Conservation (phyloP, 345 rosid genomes). For the Gossypium stocksii region DNA sequence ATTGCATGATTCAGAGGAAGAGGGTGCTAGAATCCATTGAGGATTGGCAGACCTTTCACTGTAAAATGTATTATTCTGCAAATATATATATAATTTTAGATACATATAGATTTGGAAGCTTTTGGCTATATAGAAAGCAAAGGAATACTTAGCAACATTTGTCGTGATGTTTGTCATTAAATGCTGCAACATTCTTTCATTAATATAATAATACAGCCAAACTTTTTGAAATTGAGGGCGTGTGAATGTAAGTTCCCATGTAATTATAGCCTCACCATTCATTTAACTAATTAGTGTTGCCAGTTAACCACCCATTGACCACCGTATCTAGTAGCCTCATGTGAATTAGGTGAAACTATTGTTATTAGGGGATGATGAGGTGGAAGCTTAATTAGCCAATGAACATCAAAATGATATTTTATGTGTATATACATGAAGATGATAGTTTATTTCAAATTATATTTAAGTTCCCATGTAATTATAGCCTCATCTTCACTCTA, state of each 20-base stretch:
- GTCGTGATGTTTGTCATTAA: conserved; percentile 53
- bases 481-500: no score
- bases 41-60: conserved; percentile 31
- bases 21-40: conserved; percentile 33
- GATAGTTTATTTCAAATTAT: no score
- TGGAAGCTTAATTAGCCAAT: neutral
- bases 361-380: neutral
- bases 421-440: no score
- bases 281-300: neutral
- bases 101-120: conserved; percentile 40
- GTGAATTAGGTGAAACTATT: neutral
- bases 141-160: conserved; percentile 36
- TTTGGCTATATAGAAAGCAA: conserved; percentile 27
- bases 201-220: neutral
- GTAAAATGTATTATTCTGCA: conserved; percentile 12
- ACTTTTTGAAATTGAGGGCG: neutral
- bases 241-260: conserved; percentile 15
- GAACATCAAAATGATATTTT: neutral
- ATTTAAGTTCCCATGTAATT: no score
- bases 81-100: conserved; percentile 4
- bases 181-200: conserved; percentile 53
- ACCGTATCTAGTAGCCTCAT: neutral
- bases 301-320: neutral
- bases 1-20: conserved; percentile 42
- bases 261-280: neutral